Base-by-base conservation (phyloP, 2,329 filamentous ascomycete genomes). In the Chrysosporium queenslandicum region DNA sequence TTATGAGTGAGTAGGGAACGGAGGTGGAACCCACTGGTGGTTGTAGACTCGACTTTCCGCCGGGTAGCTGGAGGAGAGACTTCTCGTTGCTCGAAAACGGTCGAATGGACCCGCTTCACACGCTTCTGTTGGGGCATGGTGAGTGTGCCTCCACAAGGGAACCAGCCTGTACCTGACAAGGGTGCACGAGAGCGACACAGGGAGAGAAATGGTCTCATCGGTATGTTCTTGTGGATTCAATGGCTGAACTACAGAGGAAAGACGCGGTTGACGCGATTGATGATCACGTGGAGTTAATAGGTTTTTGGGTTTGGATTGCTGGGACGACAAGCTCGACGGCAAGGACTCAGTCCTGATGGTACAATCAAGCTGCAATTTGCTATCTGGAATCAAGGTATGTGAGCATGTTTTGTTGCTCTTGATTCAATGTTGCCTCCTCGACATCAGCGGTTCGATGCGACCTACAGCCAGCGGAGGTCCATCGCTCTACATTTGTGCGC, bases 1-100 rank as follows among this genome's bases (percentile, higher is more conserved):
- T 11, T 47, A n/a, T 9, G 9, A 37, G 11, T 18, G 21, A n/a
- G 37, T 16, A 37, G 8, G 18, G 34, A 16, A 37, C 7, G 6
- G 9, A 37, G 2, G 16, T 23, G n/a, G 48, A 21, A 59, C 66
- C 60, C 56, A 79, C 77, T 78, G 30, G 74, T 81, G 3, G 76
- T 76, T 4, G 73, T 74, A 2, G 77, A 73, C 50, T 74, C 71
- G 47, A 77, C 69, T 60, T 76, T 78, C 36, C 78, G 71, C 63
- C 78, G 81, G 12, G 75, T 37, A 25, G 12, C 21, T 20, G 77
- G 73, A 46, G 79, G 79, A 80, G 80, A 51, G 79, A 82, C 41
- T 82, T 73, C 47, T 71, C 63, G 12, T 41, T 39, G 14, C 50
- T 39, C 25, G 18, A 40, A 40, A 21, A 34, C 32, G 16, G 34